phyloP scores from a whole-genome alignment of 164 flowering plant species.

The Macadamia integrifolia region DNA sequence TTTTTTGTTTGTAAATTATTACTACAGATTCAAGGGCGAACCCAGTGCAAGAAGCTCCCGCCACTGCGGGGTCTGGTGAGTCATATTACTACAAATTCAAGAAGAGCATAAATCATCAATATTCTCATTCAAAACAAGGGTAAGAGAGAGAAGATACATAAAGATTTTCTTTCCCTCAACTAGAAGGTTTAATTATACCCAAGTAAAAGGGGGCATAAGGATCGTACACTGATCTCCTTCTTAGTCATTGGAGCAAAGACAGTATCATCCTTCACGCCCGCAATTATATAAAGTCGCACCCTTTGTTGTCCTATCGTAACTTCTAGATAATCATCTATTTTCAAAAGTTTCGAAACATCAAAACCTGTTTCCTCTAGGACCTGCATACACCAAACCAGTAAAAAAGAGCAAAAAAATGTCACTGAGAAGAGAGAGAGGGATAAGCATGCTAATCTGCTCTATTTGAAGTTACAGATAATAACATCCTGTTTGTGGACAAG shows the following conservation, averaged over 20 bases:
- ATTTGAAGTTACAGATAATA: no score
- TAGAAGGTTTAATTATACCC: no score
- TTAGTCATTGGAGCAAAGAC: constrained; percentile 94
- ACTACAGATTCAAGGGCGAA: no score
- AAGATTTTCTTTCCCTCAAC: no score
- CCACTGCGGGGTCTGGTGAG: no score
- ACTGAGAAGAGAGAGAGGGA: not conserved
- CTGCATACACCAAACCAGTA: constrained; percentile 34
- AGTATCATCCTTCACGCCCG: constrained; percentile 86
- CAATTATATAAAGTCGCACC: constrained; percentile 78
- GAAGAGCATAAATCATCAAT: not conserved
- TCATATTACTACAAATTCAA: no score
- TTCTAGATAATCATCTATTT: constrained; percentile 76
- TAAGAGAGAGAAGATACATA: no score
- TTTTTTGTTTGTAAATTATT: no score
- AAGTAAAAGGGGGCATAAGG: not conserved
- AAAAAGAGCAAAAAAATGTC: not conserved
- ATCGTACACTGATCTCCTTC: constrained; percentile 89
- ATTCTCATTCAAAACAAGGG: not conserved
- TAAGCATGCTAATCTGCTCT: not conserved
- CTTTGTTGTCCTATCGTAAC: constrained; percentile 80
- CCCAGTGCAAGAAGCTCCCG: not conserved
- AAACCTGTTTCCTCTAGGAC: constrained; percentile 95
- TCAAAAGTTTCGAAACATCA: constrained; percentile 63
- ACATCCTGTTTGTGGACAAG: no score